Conservation (phyloP, 805 yeast genomes). For the Candida wancherniae region DNA sequence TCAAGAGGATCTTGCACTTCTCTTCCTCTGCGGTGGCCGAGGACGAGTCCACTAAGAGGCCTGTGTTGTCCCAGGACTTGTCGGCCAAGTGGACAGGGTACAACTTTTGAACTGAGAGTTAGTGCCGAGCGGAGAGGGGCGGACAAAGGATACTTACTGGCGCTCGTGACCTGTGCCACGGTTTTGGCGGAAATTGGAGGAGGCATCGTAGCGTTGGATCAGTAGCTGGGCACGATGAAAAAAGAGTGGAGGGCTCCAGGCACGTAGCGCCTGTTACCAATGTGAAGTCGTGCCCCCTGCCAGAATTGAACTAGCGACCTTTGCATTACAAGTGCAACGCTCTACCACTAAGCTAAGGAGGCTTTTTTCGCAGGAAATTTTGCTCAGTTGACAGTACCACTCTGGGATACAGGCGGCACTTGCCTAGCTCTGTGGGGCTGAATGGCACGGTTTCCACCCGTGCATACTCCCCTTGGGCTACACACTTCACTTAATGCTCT, state of each 20-base stretch:
- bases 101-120: conserved; percentile 55
- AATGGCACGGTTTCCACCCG: too few species aligned
- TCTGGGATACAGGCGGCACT: too few species aligned
- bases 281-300: conserved; percentile 37
- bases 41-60: conserved; percentile 70
- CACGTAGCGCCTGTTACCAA: too few species aligned
- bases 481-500: too few species aligned
- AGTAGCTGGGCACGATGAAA: too few species aligned
- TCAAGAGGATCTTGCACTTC: conserved; percentile 47
- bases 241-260: too few species aligned
- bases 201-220: conserved; percentile 10
- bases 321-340: conserved; percentile 99
- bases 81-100: conserved; percentile 85
- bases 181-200: conserved; percentile 38
- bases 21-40: conserved; percentile 15
- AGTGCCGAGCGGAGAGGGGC: conserved; percentile 13
- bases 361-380: too few species aligned
- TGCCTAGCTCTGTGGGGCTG: too few species aligned
- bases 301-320: conserved; percentile 68
- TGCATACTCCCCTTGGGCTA: too few species aligned
- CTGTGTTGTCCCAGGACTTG: conserved; percentile 92
- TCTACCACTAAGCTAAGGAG: conserved; percentile 99
- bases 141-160: conserved; percentile 27
- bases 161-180: conserved; percentile 35
- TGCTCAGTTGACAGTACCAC: neutral